phyloP scores from a whole-genome alignment of 805 yeast species.

The Suhomyces vadensis region DNA sequence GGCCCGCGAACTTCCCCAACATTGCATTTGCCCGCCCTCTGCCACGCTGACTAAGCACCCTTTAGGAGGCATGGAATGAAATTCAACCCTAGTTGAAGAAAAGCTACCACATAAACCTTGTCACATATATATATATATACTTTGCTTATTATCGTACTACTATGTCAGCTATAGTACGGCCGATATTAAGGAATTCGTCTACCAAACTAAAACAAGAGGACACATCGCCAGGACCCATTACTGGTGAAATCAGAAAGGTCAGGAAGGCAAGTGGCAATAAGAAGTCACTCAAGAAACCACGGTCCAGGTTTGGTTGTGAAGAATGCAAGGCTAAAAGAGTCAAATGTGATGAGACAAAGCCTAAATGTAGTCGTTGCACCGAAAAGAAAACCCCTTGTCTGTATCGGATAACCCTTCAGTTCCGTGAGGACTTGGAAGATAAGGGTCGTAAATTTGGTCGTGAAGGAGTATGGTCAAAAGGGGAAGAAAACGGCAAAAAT shows the following conservation, averaged over 20 bases:
- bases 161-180: neutral
- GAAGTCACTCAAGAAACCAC: constrained; percentile 3
- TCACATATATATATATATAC: no score
- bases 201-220: neutral
- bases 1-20: no score
- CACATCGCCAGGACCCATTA: neutral
- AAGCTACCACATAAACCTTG: no score
- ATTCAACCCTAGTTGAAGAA: no score
- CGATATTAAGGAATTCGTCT: neutral
- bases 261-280: neutral
- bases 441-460: constrained; percentile 28
- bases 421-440: constrained; percentile 26
- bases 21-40: no score
- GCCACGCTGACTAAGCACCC: no score
- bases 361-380: constrained; percentile 22
- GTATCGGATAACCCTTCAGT: constrained; percentile 23
- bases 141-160: neutral
- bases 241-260: neutral
- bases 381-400: constrained; percentile 18
- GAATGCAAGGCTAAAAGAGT: constrained; percentile 21
- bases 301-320: constrained; percentile 28
- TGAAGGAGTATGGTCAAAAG: constrained; percentile 29
- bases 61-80: no score
- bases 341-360: constrained; percentile 32
- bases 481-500: constrained; percentile 5